These are phyloP conservation scores for Gaultheria prostrata DNA, from an alignment of 148 eudicot genomes.

Conservation along the genomic window DNA sequence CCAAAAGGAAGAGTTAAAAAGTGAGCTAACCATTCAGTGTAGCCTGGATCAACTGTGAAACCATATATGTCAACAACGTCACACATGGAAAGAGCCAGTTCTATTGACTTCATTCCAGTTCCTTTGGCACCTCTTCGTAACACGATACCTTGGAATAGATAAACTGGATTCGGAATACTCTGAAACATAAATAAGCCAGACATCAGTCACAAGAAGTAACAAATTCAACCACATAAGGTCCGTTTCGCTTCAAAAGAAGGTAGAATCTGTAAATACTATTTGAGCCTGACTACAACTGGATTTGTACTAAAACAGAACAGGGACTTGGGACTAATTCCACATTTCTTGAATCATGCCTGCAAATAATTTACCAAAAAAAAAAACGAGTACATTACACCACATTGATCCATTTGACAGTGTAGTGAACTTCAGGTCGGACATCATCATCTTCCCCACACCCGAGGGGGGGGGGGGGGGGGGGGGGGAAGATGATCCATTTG, in stretches of 20 bases:
- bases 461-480: no score
- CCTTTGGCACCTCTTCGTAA: slow-evolving; percentile 98
- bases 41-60: slow-evolving; percentile 98
- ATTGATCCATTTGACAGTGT: not conserved
- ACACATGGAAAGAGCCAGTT: slow-evolving; percentile 98
- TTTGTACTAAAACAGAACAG: slow-evolving; percentile 4
- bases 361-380: not conserved
- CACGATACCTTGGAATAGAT: slow-evolving; percentile 97
- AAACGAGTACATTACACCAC: not conserved
- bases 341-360: not conserved
- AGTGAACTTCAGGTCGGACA: not conserved
- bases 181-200: slow-evolving; percentile 31
- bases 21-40: slow-evolving; percentile 80
- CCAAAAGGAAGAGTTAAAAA: not conserved
- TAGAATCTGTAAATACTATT: not conserved
- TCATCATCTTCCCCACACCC: not conserved
- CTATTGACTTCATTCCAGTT: slow-evolving; percentile 97
- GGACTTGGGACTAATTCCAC: not conserved
- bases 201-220: not conserved
- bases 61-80: slow-evolving; percentile 94
- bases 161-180: slow-evolving; percentile 90
- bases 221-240: not conserved
- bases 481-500: no score
- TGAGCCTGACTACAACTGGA: not conserved
- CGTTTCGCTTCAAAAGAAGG: not conserved